Percentiles rank a stretch among this genome's conserved stretches.
Evolutionary conservation across 1,284 basidiomycete species (phyloP).

Genomic region (Chiua sp.): DNA sequence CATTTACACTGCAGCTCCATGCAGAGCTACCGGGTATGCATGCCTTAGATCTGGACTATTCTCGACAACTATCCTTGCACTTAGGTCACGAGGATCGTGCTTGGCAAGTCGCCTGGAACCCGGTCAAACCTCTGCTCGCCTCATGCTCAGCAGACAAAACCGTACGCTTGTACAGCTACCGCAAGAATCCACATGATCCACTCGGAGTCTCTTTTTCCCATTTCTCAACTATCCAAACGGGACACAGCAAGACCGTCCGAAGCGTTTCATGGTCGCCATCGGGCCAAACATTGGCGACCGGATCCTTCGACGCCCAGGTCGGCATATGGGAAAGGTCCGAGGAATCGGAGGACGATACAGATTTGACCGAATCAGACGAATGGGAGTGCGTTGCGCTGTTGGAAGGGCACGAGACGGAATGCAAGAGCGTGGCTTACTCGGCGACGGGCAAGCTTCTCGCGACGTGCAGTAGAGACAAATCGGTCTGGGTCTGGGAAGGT

Average conservation of each 20-base stretch:
- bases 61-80: neutral
- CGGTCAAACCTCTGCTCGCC: slow-evolving; percentile 80
- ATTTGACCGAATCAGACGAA: slow-evolving; percentile 46
- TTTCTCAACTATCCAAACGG: slow-evolving; percentile 74
- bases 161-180: slow-evolving; percentile 85
- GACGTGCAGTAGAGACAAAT: slow-evolving; percentile 95
- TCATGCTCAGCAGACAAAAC: slow-evolving; percentile 96
- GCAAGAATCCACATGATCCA: slow-evolving; percentile 36
- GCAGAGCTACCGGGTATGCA: slow-evolving; percentile 37
- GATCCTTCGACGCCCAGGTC: slow-evolving; percentile 94
- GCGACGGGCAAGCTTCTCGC: slow-evolving; percentile 83
- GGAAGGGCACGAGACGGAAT: slow-evolving; percentile 98
- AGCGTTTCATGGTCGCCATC: slow-evolving; percentile 91
- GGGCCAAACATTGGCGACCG: slow-evolving; percentile 90
- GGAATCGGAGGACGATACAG: slow-evolving; percentile 49
- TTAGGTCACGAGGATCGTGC: slow-evolving; percentile 85
- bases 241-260: slow-evolving; percentile 92
- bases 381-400: slow-evolving; percentile 91
- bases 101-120: slow-evolving; percentile 95
- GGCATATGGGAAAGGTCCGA: slow-evolving; percentile 86
- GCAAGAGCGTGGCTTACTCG: slow-evolving; percentile 94
- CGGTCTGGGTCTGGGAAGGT: slow-evolving; percentile 99
- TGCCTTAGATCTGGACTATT: neutral
- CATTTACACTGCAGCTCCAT: slow-evolving; percentile 28
- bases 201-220: slow-evolving; percentile 53